Base-by-base conservation (phyloP, 1,139 yeast genomes). In the Magnusiomyces paraingens region DNA sequence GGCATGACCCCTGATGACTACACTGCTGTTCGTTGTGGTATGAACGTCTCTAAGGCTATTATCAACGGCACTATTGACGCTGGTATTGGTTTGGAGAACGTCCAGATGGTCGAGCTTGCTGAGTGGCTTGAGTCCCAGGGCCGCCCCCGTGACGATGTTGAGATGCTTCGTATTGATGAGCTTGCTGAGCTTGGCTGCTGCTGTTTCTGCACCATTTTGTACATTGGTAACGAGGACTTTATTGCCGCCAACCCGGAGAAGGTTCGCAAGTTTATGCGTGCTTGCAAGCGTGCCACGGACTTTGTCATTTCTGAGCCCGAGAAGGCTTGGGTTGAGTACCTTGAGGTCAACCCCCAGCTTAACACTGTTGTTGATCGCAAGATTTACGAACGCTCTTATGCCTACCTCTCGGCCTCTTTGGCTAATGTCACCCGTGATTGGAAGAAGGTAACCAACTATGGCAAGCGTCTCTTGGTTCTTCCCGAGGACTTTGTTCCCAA, bases 21-120 rank as follows among this genome's bases (percentile, higher is more conserved):
- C 65, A 78, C 81, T 52, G 81, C 83, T n/a, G 80, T 79, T 51
- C 73, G 83, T 65, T 78, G 82, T 61, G 83, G 83, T 51, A 79
- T 79, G 83, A 79, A 79, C 61, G 82, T 79, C 51, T 81, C 83
- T 55, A 78, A 77, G 62, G 74, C 74, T 61, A 78, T 79, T 61
- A 75, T 79, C 55, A 80, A 78, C 56, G 83, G 82, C 41, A 71
- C 73, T 58, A 78, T 79, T 53, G 81, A 79, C 64, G 82, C 82
- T 54, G 83, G 83, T 54, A 75, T 79, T 63, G 83, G 83, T 60
- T 77, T 79, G 57, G 83, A 79, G 64, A 78, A 82, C 65, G 77
- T 79, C 63, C 83, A 79, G 66, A 82, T 77, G 66, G 83, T 79
- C 46, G 81, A 79, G 63, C 71, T 79, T 62, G 83, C 78, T 64